These are phyloP conservation scores for Aspergillus panamensis DNA, from an alignment of 495 filamentous ascomycete genomes.

Conservation along the genomic window DNA sequence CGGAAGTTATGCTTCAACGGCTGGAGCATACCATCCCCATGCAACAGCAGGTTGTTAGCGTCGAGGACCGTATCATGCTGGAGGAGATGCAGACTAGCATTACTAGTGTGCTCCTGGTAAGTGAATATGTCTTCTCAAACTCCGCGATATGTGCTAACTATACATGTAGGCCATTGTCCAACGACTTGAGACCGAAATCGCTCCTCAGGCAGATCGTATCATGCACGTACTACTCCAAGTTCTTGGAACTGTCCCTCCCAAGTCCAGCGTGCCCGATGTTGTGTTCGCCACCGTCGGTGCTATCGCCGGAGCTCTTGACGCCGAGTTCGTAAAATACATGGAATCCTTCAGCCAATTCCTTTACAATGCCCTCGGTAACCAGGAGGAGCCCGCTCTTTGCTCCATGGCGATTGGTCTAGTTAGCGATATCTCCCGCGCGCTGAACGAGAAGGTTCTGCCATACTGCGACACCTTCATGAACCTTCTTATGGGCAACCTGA, in stretches of 20 bases:
- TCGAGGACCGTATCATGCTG: conserved; percentile 88
- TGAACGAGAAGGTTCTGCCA: conserved; percentile 84
- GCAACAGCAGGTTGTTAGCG: conserved; percentile 89
- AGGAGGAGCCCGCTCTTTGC: conserved; percentile 90
- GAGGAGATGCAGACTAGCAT: conserved; percentile 98
- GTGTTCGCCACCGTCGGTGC: conserved; percentile 86
- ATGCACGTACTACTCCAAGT: conserved; percentile 85
- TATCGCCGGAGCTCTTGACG: conserved; percentile 82
- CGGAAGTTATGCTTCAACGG: conserved; percentile 79
- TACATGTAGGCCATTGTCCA: conserved; percentile 68
- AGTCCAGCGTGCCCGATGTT: conserved; percentile 92
- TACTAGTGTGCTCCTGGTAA: conserved; percentile 73
- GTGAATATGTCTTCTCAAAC: conserved; percentile 3
- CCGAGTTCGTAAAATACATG: conserved; percentile 95
- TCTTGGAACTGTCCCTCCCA: conserved; percentile 69
- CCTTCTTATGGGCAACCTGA: conserved; percentile 81
- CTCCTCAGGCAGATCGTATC: conserved; percentile 86
- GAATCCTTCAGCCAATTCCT: conserved; percentile 86
- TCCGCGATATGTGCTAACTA: conserved; percentile 15
- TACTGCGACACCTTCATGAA: conserved; percentile 99
- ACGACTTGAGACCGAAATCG: conserved; percentile 86
- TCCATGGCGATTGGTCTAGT: conserved; percentile 96
- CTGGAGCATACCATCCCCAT: conserved; percentile 88
- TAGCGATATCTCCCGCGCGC: conserved; percentile 88
- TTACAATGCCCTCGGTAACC: conserved; percentile 88